Evolutionary conservation across 2,329 filamentous ascomycete genomes (phyloP).

Genomic region (Lasiodiplodia citricola): DNA sequence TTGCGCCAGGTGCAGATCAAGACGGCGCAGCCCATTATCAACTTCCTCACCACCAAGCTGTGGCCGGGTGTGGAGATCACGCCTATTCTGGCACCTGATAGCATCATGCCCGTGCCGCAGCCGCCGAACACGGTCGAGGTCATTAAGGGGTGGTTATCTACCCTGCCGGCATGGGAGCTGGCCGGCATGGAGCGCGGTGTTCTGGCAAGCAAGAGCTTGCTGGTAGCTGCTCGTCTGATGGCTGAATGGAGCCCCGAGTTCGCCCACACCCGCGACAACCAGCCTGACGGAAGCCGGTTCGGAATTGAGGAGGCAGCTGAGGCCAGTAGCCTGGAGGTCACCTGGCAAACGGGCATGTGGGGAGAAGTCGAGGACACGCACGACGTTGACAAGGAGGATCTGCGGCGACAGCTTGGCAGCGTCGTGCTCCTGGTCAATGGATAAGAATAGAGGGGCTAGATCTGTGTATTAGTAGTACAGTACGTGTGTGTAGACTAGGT

Average conservation of each 20-base stretch:
- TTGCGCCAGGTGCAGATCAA: constrained; percentile 75
- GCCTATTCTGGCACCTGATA: constrained; percentile 79
- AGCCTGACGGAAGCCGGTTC: constrained; percentile 57
- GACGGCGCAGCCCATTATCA: constrained; percentile 72
- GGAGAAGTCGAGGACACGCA: constrained; percentile 98
- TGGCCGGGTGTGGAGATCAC: constrained; percentile 84
- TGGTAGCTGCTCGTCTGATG: constrained; percentile 77
- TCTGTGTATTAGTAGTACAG: constrained; percentile 1
- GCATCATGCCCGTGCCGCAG: constrained; percentile 78
- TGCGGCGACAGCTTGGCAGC: constrained; percentile 86
- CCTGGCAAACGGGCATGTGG: constrained; percentile 90
- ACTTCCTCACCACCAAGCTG: constrained; percentile 71
- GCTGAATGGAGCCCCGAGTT: constrained; percentile 86
- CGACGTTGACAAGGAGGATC: constrained; percentile 91
- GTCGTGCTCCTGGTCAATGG: constrained; percentile 76
- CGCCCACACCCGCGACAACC: constrained; percentile 54
- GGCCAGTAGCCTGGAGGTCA: constrained; percentile 81
- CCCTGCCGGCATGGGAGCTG: constrained; percentile 78
- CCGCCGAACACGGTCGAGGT: constrained; percentile 75
- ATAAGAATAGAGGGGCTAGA: not conserved
- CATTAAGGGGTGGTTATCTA: constrained; percentile 76
- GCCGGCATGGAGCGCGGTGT: constrained; percentile 84
- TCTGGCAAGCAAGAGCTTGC: constrained; percentile 83
- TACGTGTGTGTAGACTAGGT: not conserved
- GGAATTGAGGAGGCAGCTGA: constrained; percentile 82